Evolutionary conservation across 495 filamentous ascomycete species (phyloP), one percentile per base, ranked within the genome.

Genomic region (Neurospora sp.): DNA sequence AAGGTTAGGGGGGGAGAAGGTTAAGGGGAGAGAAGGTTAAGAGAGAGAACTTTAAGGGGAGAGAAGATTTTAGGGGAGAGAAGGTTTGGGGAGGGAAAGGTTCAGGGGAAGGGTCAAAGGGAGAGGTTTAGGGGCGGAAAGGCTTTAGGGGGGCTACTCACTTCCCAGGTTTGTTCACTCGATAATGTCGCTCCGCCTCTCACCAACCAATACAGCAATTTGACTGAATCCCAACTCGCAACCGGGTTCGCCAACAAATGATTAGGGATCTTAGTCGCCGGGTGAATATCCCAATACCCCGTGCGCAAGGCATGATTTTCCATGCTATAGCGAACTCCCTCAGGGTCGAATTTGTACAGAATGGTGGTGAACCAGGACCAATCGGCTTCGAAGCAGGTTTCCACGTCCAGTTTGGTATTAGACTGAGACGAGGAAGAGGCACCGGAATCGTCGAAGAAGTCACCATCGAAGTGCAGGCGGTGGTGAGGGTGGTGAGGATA

Each of bases 181-280:
- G 71, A 37, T 27, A 81, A 23, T 0, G 20, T 66, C 27, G 80
- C 80, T 0, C 83, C 80, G 10, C 71, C 78, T 39, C 78, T 82
- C 16, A 80, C 44, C 16, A 83, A 48, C 84, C 84, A 85, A 74
- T 79, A 84, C 0, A 81, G 71, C 69, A 81, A 78, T 73, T 79
- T 78, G 6, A 78, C 72, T 1, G 70, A 73, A 1, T 79, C 73
- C 69, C 78, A 78, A 31, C 74, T 37, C 72, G 76, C 1, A 82
- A 79, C 10, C 78, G 77, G 3, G 27, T 70, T 66, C 27, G 54
- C 54, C 3, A 85, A 35, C 2, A 85, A 72, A 6, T 72, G 72
- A 42, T 82, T 73, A 0, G 84, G 83, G 20, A 85, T 81, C 23
- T 59, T 72, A 1, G 75, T 78, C 2, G 39, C n/a, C 4, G 62